Evolutionary conservation across 176 grass and related monocot genomes (phyloP), one percentile per base, ranked within the genome.

Genomic region (Guadua angustifolia): DNA sequence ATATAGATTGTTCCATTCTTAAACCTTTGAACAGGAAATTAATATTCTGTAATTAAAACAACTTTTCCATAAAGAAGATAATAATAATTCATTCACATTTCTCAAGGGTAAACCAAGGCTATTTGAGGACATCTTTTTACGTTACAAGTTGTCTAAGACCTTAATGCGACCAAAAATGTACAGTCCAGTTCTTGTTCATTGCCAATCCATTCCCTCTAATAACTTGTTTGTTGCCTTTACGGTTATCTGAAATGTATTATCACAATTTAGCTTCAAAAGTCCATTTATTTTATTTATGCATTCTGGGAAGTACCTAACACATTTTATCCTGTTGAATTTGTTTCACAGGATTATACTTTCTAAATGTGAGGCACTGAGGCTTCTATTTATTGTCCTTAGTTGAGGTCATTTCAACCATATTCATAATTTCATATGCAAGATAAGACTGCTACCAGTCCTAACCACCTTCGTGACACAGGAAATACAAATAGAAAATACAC

Each of bases 41-140:
- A 3, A 78, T 85, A 47, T 60, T 85, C 19, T 61, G 36, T 35
- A 29, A 52, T 51, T 26, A 66, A 53, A 75, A 40, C 25, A 71
- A 29, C 22, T 26, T 5, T 36, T 66, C 9, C 21, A 66, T 35
- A 74, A 43, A 57, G 1, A 11, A 18, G 22, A 33, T 16, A 62
- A 14, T 8, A 60, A 21, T 46, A 82, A 55, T 33, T 64, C 56
- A 42, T 44, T 26, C 39, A 24, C 33, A 73, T 53, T 73, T 73
- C 21, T 29, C 16, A 86, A 63, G 75, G 67, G 32, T 8, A 9
- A 36, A 79, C 5, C 21, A 26, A 68, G 25, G 22, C 29, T 9
- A 67, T 19, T 43, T 66, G 19, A 43, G 6, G 52, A 42, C 5
- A 24, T 67, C 26, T 55, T 57, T 84, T 19, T n/a, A n/a, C 9